A percentile compares a stretch with the other conserved stretches of the same genome.
These are phyloP conservation scores for Barbarea vulgaris DNA, from an alignment of 345 rosid genomes.

Conservation along the genomic window DNA sequence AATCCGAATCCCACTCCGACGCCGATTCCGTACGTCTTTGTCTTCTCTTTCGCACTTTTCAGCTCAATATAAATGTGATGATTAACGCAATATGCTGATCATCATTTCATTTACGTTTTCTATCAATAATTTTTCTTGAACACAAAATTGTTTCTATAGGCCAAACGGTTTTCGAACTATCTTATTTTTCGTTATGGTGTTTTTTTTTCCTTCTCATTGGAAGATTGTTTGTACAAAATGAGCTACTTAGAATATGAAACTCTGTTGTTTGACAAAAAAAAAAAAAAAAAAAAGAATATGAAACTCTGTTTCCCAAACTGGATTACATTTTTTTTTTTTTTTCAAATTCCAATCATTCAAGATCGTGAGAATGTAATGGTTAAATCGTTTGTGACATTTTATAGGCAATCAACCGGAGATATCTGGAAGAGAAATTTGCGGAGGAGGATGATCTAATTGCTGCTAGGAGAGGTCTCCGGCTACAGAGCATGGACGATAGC, in stretches of 20 bases:
- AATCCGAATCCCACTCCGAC: constrained; percentile 43
- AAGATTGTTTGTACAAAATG: not conserved
- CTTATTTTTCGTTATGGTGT: not conserved
- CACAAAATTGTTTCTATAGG: not conserved
- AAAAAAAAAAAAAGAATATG: not conserved
- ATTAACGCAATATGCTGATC: not conserved
- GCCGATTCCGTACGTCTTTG: constrained; percentile 29
- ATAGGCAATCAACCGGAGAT: constrained; percentile 32
- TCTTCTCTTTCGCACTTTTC: not conserved
- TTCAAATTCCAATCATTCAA: not conserved
- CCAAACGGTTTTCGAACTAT: not conserved
- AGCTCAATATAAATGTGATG: not conserved
- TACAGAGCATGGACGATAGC: constrained; percentile 51
- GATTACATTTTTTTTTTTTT: not conserved
- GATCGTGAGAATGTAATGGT: not conserved
- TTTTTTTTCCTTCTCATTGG: not conserved
- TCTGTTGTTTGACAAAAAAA: not conserved
- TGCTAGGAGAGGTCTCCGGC: constrained; percentile 42
- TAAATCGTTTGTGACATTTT: not conserved
- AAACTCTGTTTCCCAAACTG: not conserved
- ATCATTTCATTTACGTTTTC: constrained; percentile 3
- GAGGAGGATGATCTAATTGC: constrained; percentile 37
- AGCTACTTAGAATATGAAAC: not conserved
- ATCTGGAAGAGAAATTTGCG: constrained; percentile 36
- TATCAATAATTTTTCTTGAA: not conserved